Percentiles rank a stretch among this genome's conserved stretches.
Evolutionary conservation across 2,329 filamentous ascomycete species (phyloP).

Genomic region (Fusarium sambucinum): DNA sequence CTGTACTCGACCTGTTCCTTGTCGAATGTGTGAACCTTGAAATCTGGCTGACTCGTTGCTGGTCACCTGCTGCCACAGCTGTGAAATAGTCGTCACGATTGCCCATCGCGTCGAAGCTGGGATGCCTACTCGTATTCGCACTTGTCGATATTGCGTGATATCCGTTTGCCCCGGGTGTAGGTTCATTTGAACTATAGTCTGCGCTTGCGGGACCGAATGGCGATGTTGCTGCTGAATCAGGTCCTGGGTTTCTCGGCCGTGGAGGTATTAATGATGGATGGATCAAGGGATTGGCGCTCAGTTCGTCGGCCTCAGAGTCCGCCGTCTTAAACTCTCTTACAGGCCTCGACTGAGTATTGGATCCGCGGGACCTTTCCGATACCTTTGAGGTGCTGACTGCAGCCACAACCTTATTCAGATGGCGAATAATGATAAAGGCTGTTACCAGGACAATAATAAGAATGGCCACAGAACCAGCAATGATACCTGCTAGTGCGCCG

Average conservation of each 20-base stretch:
- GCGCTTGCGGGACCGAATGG: constrained; percentile 40
- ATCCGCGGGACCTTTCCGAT: constrained; percentile 48
- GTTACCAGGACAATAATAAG: constrained; percentile 61
- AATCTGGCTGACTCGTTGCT: constrained; percentile 37
- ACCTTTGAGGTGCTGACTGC: constrained; percentile 54
- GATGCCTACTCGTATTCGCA: constrained; percentile 45
- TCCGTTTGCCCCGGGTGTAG: constrained; percentile 43
- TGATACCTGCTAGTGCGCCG: constrained; percentile 64
- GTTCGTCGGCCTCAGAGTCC: constrained; percentile 59
- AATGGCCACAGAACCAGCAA: constrained; percentile 63
- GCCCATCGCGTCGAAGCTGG: constrained; percentile 48
- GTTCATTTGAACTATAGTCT: constrained; percentile 48
- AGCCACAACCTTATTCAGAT: constrained; percentile 61
- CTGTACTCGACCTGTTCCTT: constrained; percentile 51
- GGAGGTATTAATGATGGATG: constrained; percentile 55
- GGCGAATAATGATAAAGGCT: constrained; percentile 63
- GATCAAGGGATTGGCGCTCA: constrained; percentile 58
- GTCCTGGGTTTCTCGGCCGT: constrained; percentile 43
- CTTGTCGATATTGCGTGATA: constrained; percentile 46
- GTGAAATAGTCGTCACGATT: constrained; percentile 51
- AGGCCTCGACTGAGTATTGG: constrained; percentile 49
- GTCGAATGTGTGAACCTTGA: constrained; percentile 42
- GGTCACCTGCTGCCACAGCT: constrained; percentile 4
- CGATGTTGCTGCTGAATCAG: constrained; percentile 36
- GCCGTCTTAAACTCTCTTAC: constrained; percentile 56